Evolutionary conservation across 495 filamentous ascomycete genomes (phyloP), one percentile per base, ranked within the genome.

Genomic region (Oidiodendron maius): DNA sequence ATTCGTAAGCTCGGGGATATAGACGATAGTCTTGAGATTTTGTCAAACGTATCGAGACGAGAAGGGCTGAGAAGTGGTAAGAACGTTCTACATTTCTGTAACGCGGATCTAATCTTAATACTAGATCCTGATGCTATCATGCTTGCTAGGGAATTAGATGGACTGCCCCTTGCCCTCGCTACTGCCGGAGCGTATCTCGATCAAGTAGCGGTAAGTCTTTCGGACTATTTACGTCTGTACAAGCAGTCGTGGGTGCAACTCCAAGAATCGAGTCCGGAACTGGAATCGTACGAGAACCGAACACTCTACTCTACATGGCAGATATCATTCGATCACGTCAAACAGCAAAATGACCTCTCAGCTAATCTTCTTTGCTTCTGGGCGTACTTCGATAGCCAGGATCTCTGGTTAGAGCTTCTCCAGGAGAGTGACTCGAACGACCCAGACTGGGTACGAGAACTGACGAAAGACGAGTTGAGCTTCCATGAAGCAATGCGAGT

Each of bases 381-480:
- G 63, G 66, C 68, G 37, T 67, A 51, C 47, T 71, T 74, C 44
- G 65, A 72, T 52, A 69, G 71, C 51, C 66, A 68, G 47, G 71
- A 77, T 55, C 59, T 75, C 32, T 76, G 70, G 71, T 74, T 64
- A 49, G 65, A 71, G 42, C 59, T 76, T 26, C 43, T 60, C 24
- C 51, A 36, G 21, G 2, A 50, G 15, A 16, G 2, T 1, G 16
- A 51, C n/a, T 34, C 50, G 17, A 20, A 46, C 21, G 46, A 50
- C 40, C n/a, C 35, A 28, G 22, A 46, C 43, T 51, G 44, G 42
- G 40, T 51, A 28, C 37, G 47, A 13, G 43, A 48, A 43, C 38
- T 39, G n/a, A n/a, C n/a, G n/a, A n/a, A n/a, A n/a, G n/a, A n/a
- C n/a, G n/a, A n/a, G n/a, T n/a, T n/a, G n/a, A n/a, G n/a, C 28